Percentiles rank a stretch among this genome's conserved stretches.
These are phyloP conservation scores for Verticillium isaacii DNA, from an alignment of 2,329 filamentous ascomycete genomes.

Conservation along the genomic window DNA sequence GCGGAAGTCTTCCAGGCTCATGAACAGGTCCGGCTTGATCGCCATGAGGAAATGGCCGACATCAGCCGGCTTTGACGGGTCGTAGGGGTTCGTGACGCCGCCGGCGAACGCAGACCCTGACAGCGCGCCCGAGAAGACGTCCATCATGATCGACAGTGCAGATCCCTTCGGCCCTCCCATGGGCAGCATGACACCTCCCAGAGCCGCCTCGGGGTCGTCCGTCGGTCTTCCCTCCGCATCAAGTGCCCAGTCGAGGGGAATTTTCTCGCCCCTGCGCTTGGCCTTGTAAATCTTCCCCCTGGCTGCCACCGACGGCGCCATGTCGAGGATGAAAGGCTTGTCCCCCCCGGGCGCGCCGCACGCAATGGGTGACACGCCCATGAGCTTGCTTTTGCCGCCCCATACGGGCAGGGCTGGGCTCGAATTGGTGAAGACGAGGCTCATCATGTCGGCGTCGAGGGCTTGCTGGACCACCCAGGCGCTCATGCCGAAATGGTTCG, in stretches of 20 bases:
- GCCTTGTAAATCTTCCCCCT: constrained; percentile 73
- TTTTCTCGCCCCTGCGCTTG: constrained; percentile 60
- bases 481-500: constrained; percentile 80
- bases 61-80: constrained; percentile 61
- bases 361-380: constrained; percentile 71
- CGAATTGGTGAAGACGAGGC: constrained; percentile 66
- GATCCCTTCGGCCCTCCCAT: constrained; percentile 84
- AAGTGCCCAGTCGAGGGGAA: constrained; percentile 70
- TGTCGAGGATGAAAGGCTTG: constrained; percentile 67
- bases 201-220: constrained; percentile 64
- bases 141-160: constrained; percentile 78
- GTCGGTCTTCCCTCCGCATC: constrained; percentile 66
- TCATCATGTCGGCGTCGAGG: constrained; percentile 66
- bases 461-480: constrained; percentile 79
- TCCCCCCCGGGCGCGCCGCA: constrained; percentile 66
- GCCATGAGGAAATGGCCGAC: constrained; percentile 72
- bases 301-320: constrained; percentile 66
- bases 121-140: constrained; percentile 76
- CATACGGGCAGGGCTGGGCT: constrained; percentile 68
- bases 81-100: constrained; percentile 72
- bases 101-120: constrained; percentile 77
- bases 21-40: constrained; percentile 71
- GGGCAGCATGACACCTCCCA: constrained; percentile 77
- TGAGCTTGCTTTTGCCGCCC: constrained; percentile 62
- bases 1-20: constrained; percentile 65